These are phyloP conservation scores for Aspergillus sp. DNA, from an alignment of 2,329 filamentous ascomycete genomes.

Conservation along the genomic window DNA sequence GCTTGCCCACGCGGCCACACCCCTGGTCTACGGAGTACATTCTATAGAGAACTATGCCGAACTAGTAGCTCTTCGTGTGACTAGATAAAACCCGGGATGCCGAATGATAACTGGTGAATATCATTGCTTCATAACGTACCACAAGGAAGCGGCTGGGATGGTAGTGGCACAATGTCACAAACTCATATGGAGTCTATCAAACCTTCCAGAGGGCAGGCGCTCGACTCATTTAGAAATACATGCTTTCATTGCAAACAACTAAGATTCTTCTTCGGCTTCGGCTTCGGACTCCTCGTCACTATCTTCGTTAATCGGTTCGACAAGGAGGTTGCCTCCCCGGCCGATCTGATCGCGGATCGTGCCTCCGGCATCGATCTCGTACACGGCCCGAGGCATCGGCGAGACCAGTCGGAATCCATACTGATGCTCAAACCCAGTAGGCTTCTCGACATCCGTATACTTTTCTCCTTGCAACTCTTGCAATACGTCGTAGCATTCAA, in stretches of 20 bases:
- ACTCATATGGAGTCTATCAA: neutral
- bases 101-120: neutral
- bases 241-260: slow-evolving; percentile 26
- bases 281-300: slow-evolving; percentile 48
- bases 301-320: slow-evolving; percentile 66
- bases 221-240: slow-evolving; percentile 8
- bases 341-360: slow-evolving; percentile 74
- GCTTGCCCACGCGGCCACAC: neutral
- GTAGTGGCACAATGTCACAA: neutral
- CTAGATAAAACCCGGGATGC: neutral
- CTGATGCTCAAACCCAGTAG: slow-evolving; percentile 71
- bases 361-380: slow-evolving; percentile 65
- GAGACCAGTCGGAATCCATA: slow-evolving; percentile 85
- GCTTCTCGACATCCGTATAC: slow-evolving; percentile 49
- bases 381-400: slow-evolving; percentile 80
- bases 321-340: slow-evolving; percentile 81
- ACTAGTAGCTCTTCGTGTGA: neutral
- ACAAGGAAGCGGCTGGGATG: neutral
- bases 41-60: neutral
- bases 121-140: neutral
- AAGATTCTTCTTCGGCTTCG: slow-evolving; percentile 19
- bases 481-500: slow-evolving; percentile 79
- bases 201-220: neutral
- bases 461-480: slow-evolving; percentile 33
- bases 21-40: neutral